Conservation (phyloP, 164 flowering plant species). For the Cinnamomum chago region DNA sequence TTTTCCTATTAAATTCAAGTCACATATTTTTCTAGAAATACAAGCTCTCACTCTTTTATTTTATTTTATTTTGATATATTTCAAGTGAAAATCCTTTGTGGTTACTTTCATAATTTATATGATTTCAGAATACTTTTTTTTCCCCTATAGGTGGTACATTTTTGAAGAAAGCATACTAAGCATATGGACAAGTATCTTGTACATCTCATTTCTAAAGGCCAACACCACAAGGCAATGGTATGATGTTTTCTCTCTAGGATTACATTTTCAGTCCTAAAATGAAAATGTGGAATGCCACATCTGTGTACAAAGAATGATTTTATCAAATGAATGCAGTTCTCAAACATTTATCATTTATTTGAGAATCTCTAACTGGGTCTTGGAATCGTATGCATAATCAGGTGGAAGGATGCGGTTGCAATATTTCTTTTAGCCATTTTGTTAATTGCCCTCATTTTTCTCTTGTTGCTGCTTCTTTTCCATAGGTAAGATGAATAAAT, state of each 20-base stretch:
- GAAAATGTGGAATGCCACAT: not conserved
- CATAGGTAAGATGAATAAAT: slow-evolving; percentile 52
- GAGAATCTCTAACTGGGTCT: not conserved
- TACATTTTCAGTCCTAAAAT: not conserved
- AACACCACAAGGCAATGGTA: slow-evolving; percentile 64
- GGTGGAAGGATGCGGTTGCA: slow-evolving; percentile 79
- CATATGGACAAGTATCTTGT: slow-evolving; percentile 82
- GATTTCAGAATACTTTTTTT: not conserved
- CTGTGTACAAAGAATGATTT: not conserved
- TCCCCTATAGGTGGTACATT: slow-evolving; percentile 81
- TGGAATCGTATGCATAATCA: slow-evolving; percentile 25
- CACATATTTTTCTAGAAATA: no score
- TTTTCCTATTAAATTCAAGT: no score
- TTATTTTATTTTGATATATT: no score
- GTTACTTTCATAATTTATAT: no score
- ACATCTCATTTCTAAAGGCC: slow-evolving; percentile 58
- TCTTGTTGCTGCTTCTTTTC: slow-evolving; percentile 69
- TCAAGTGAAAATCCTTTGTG: not conserved
- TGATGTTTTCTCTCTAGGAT: not conserved
- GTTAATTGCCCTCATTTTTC: slow-evolving; percentile 53
- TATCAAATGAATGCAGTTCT: not conserved
- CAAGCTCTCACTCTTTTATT: no score
- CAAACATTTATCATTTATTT: not conserved
- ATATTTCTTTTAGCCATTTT: slow-evolving; percentile 55
- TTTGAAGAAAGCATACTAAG: slow-evolving; percentile 78